These are phyloP conservation scores for Fraxinus velutina DNA, from an alignment of 305 asterid genomes.

Conservation along the genomic window DNA sequence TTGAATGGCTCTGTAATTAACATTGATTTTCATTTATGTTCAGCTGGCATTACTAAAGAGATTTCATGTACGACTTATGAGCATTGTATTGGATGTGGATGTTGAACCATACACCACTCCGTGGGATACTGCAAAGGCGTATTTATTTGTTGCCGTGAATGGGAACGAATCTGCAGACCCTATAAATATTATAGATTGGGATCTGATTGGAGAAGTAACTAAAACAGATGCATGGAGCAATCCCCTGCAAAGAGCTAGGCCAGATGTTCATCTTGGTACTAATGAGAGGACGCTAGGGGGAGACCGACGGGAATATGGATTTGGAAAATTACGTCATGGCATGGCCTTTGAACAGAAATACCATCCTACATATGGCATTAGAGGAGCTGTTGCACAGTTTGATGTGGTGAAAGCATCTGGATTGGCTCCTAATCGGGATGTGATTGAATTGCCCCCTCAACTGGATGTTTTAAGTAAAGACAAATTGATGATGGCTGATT, in stretches of 20 bases:
- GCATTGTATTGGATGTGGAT: conserved; percentile 98
- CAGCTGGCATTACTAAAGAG: conserved; percentile 79
- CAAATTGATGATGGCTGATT: conserved; percentile 80
- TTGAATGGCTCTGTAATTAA: conserved; percentile 20
- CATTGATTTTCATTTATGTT: conserved; percentile 24
- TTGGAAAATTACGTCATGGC: conserved; percentile 87
- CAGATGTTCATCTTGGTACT: conserved; percentile 98
- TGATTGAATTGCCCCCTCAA: conserved; percentile 37
- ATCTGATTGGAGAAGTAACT: conserved; percentile 58
- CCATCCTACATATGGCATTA: conserved; percentile 96
- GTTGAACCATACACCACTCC: conserved; percentile 98
- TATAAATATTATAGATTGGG: conserved; percentile 66
- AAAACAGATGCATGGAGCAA: conserved; percentile 77
- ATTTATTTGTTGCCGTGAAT: conserved; percentile 72
- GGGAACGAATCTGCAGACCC: conserved; percentile 46
- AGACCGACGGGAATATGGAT: conserved; percentile 94
- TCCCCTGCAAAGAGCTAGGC: conserved; percentile 98
- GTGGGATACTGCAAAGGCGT: conserved; percentile 95
- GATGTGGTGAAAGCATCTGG: conserved; percentile 98
- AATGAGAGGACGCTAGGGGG: conserved; percentile 95
- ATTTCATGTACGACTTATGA: conserved; percentile 96
- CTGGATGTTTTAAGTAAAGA: conserved; percentile 44
- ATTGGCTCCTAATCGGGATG: conserved; percentile 62
- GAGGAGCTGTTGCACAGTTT: conserved; percentile 95
- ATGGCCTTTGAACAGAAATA: conserved; percentile 74